These are phyloP conservation scores for Citrus hindsii DNA, from an alignment of 345 rosid species.

Conservation along the genomic window DNA sequence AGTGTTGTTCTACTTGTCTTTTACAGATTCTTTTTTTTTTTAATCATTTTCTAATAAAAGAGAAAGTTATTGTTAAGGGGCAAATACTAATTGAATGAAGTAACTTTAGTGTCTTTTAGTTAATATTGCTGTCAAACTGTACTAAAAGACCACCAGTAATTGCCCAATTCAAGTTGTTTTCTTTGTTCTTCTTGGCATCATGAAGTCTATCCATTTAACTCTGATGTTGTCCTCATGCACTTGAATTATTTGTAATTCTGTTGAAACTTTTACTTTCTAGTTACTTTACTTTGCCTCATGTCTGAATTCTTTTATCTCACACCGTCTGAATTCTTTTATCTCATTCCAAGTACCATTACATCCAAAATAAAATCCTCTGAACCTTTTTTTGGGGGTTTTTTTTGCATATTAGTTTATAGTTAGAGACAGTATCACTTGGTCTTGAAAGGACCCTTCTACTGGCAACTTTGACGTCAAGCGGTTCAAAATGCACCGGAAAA, in stretches of 20 bases:
- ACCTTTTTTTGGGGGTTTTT: background rate
- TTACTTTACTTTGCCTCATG: background rate
- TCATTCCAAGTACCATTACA: background rate
- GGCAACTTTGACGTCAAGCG: constrained; percentile 91
- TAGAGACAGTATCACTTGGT: constrained; percentile 51
- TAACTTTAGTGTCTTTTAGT: background rate
- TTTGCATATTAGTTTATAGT: constrained; percentile 33
- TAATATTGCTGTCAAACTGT: background rate
- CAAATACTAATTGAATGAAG: background rate
- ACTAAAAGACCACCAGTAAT: background rate
- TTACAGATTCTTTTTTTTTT: background rate
- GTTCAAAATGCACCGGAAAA: constrained; percentile 94
- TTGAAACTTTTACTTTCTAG: background rate
- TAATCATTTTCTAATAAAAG: background rate
- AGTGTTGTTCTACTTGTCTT: background rate
- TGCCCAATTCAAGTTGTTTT: background rate
- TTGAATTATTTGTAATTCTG: background rate
- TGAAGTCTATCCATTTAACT: background rate
- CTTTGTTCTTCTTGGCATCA: background rate
- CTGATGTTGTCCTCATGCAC: background rate
- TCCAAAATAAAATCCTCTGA: background rate
- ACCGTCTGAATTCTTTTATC: background rate
- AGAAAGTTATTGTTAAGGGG: background rate
- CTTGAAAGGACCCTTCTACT: constrained; percentile 91
- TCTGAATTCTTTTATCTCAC: background rate